Conservation (phyloP, 2,329 filamentous ascomycete genomes). For the Penicillium fuscoglaucum region DNA sequence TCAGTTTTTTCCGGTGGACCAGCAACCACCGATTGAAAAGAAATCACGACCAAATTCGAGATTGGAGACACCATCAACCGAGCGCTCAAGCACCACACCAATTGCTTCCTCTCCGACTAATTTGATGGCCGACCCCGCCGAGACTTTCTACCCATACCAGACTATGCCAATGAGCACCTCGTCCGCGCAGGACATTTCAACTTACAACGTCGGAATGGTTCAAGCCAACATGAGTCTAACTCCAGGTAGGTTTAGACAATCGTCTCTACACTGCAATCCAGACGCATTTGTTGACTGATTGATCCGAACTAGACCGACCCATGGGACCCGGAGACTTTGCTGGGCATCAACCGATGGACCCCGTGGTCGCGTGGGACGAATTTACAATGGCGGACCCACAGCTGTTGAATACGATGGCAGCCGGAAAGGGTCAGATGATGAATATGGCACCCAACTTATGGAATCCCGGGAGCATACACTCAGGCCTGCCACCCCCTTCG, state of each 20-base stretch:
- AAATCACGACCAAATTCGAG: constrained; percentile 48
- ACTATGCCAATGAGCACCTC: constrained; percentile 35
- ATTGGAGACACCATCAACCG: constrained; percentile 45
- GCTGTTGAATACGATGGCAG: constrained; percentile 35
- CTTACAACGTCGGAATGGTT: constrained; percentile 35
- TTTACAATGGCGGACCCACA: constrained; percentile 40
- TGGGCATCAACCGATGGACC: constrained; percentile 34
- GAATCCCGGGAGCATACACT: constrained; percentile 31
- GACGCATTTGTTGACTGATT: constrained; percentile 11
- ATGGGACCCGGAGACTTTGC: constrained; percentile 32
- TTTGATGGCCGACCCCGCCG: constrained; percentile 34
- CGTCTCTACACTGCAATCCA: neutral
- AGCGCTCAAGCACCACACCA: constrained; percentile 51
- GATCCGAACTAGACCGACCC: constrained; percentile 28
- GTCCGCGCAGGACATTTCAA: constrained; percentile 35
- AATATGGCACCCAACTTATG: constrained; percentile 36
- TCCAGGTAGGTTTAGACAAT: constrained; percentile 34
- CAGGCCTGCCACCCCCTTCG: constrained; percentile 30
- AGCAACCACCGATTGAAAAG: constrained; percentile 59
- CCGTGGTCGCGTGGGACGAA: constrained; percentile 41
- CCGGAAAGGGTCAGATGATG: constrained; percentile 36
- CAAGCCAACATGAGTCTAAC: constrained; percentile 37
- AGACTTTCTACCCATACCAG: constrained; percentile 41
- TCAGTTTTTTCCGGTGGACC: constrained; percentile 86
- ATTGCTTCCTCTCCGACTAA: constrained; percentile 44